Conservation (phyloP, 129 eudicot genomes). For the Artemisia annua region DNA sequence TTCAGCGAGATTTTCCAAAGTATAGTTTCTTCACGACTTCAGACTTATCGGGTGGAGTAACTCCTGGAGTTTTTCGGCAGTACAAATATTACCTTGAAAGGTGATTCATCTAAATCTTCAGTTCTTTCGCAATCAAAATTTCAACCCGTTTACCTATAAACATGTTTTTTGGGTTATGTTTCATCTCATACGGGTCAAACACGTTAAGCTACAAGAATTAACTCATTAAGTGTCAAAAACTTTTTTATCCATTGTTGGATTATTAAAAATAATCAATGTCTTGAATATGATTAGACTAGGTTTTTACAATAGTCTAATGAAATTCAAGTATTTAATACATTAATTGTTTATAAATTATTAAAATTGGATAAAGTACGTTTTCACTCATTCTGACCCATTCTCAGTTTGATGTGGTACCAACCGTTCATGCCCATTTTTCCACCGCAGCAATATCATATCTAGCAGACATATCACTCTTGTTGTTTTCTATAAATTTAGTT, state of each 20-base stretch:
- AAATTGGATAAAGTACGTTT: too few relatives aligned
- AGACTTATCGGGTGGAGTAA: conserved; percentile 61
- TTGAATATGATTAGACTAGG: too few relatives aligned
- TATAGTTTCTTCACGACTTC: conserved; percentile 29
- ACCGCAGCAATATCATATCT: neutral
- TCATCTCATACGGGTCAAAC: neutral
- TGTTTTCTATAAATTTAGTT: conserved; percentile 11
- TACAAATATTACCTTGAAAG: conserved; percentile 82
- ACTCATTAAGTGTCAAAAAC: neutral
- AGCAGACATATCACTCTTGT: neutral
- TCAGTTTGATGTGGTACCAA: too few relatives aligned
- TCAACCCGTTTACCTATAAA: neutral
- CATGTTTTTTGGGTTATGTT: neutral
- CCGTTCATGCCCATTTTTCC: too few relatives aligned
- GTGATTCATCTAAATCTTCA: conserved; percentile 24
- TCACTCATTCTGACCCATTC: too few relatives aligned
- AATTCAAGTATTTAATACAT: too few relatives aligned
- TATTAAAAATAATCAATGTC: too few relatives aligned
- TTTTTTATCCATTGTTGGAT: too few relatives aligned
- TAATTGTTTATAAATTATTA: too few relatives aligned
- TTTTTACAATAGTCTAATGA: too few relatives aligned
- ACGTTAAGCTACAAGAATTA: neutral
- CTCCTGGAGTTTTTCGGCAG: conserved; percentile 67
- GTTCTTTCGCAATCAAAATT: neutral
- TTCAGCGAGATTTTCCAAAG: conserved; percentile 35